Conservation (phyloP, 2,329 filamentous ascomycete species). For the Tolypocladium pustulatum region DNA sequence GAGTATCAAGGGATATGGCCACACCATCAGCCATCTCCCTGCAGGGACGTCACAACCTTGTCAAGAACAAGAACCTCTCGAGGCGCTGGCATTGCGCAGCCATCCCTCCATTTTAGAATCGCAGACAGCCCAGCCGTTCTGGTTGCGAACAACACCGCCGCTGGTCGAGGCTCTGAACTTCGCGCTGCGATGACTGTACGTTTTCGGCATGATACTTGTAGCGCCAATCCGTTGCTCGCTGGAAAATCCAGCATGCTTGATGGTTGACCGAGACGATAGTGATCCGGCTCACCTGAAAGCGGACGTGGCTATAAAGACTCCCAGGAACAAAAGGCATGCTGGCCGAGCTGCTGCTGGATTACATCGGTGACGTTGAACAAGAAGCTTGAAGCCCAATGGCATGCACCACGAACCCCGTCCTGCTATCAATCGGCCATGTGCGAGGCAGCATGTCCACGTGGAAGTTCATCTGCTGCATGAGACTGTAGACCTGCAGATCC, state of each 20-base stretch:
- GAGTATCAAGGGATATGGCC: background rate
- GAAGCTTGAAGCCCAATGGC: background rate
- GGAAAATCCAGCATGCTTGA: background rate
- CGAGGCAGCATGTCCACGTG: background rate
- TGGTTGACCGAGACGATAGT: background rate
- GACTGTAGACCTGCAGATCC: background rate
- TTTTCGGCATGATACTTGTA: background rate
- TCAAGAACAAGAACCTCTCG: no score
- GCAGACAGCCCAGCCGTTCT: no score
- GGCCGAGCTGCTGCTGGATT: background rate
- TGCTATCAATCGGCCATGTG: background rate
- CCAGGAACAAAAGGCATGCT: background rate
- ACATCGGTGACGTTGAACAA: no score
- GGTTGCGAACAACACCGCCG: background rate
- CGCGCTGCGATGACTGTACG: background rate
- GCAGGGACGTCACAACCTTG: no score
- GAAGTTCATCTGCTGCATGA: background rate
- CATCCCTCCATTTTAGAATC: no score
- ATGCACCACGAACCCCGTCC: background rate
- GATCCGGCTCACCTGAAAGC: background rate
- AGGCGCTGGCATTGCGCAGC: no score
- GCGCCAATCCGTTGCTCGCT: background rate
- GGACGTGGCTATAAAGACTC: background rate
- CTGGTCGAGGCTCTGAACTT: background rate
- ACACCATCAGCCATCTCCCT: background rate